Percentiles rank a stretch among this genome's conserved stretches.
These are phyloP conservation scores for Plasmodium ovale DNA, from an alignment of 169 alveolate species.

Conservation along the genomic window DNA sequence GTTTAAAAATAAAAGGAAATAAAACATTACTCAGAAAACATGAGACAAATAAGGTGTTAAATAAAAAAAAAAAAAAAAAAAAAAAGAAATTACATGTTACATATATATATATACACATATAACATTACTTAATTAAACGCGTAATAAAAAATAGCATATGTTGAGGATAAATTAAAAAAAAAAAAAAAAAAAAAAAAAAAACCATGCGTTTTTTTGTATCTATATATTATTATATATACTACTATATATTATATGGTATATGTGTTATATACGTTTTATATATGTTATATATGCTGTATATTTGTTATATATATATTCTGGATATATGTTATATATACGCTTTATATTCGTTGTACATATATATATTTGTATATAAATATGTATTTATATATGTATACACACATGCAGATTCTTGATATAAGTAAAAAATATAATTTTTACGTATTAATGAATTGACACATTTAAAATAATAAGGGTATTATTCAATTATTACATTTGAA, in stretches of 20 bases:
- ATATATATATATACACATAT: conserved; percentile 12
- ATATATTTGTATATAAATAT: not conserved
- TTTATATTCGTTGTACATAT: not conserved
- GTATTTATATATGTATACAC: not conserved
- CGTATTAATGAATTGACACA: conserved; percentile 9
- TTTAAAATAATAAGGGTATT: not conserved
- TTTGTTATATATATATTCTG: not conserved
- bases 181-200: not conserved
- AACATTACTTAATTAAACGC: conserved; percentile 22
- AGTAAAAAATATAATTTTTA: not conserved
- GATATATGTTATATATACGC: not conserved
- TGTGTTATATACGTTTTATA: too few species aligned
- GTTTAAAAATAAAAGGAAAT: conserved; percentile 39
- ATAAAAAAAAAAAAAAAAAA: conserved; percentile 23
- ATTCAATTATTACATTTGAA: not conserved
- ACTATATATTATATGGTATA: too few species aligned
- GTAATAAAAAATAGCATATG: not conserved
- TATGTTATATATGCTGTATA: not conserved
- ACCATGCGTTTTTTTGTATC: too few species aligned
- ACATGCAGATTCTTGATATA: not conserved
- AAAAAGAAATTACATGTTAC: conserved; percentile 10
- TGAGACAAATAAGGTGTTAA: conserved; percentile 32
- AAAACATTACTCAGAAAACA: conserved; percentile 42
- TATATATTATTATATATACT: too few species aligned
- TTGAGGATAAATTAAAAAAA: conserved; percentile 2